Base-by-base conservation (phyloP, 805 yeast species). In the Lachancea waltii region DNA sequence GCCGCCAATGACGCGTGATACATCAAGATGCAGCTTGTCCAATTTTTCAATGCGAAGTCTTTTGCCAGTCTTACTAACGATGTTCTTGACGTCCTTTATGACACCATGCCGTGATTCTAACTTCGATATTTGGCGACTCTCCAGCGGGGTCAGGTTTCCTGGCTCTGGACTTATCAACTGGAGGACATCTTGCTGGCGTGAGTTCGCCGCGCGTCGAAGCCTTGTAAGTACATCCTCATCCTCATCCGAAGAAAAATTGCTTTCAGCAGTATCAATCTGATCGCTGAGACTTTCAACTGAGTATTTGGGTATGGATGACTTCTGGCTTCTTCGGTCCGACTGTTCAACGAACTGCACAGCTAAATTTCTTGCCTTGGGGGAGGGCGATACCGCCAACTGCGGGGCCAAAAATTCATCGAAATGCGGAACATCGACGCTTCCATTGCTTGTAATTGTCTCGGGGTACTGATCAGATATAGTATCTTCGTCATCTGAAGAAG, bases 91-190 rank as follows among this genome's bases (percentile, higher is more conserved):
- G 7, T 33, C 37, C 10, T 28, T 33, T 7, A 38, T 14, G 10
- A 27, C 20, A 14, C 10, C 21, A 15, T 16, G 34, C 7, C 16
- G 28, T 11, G 31, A 19, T n/a, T 28, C 30, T 4, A 29, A 27
- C 6, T 27, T 33, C 6, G 16, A 16, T 3, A 38, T 11, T 7
- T 16, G 10, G 4, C 14, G 20, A 10, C 6, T 30, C 43, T 48
- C 51, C 22, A 36, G 35, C 33, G 33, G 42, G 3, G 45, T 53
- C 15, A 54, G 32, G 14, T 46, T 34, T 13, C 45, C 44, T 5
- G 47, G 49, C 23, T 32, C 40, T 14, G 53, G 45, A 4, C 43
- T 47, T 24, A 53, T 16, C n/a, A 50, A 32, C 22, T 17, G 26
- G 15, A 34, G 37, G n/a, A 17, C 11, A 13, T 20, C 13, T 20